Evolutionary conservation across 2,329 filamentous ascomycete species (phyloP).

Genomic region (Lasiodiplodia sp.): DNA sequence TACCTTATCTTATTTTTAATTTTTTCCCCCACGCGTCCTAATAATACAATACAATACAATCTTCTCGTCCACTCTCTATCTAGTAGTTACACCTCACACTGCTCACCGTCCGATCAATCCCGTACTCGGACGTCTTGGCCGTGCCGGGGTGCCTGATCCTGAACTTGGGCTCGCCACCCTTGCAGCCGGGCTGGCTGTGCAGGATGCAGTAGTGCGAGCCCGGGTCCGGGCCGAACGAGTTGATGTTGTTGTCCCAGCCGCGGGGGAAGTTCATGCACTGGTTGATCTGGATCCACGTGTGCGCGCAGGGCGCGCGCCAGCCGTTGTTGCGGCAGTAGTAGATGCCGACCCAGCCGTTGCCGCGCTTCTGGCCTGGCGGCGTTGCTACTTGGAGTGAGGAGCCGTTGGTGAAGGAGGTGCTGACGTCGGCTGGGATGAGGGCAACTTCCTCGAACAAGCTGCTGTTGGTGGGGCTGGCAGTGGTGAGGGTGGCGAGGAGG

Average conservation of each 20-base stretch:
- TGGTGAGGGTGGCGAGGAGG: conserved; percentile 1
- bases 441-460: not conserved
- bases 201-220: conserved; percentile 10
- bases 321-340: conserved; percentile 15
- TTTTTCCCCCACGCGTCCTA: not conserved
- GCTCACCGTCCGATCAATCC: not conserved
- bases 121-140: conserved; percentile 5
- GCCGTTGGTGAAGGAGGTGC: not conserved
- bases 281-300: not conserved
- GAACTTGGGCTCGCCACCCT: conserved; percentile 6
- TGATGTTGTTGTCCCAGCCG: conserved; percentile 3
- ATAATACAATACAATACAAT: not conserved
- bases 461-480: not conserved
- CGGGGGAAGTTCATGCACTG: conserved; percentile 13
- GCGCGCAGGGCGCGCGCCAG: conserved; percentile 1
- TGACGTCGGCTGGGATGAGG: not conserved
- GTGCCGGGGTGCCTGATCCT: conserved; percentile 2
- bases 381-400: not conserved
- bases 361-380: conserved; percentile 3
- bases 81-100: conserved; percentile 3
- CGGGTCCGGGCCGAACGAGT: conserved; percentile 1
- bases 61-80: not conserved
- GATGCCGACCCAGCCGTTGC: not conserved
- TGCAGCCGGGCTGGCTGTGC: not conserved
- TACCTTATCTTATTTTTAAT: no score